Percentiles rank a stretch among this genome's conserved stretches.
These are phyloP conservation scores for Styphnolobium japonicum DNA, from an alignment of 306 rosid genomes.

Conservation along the genomic window DNA sequence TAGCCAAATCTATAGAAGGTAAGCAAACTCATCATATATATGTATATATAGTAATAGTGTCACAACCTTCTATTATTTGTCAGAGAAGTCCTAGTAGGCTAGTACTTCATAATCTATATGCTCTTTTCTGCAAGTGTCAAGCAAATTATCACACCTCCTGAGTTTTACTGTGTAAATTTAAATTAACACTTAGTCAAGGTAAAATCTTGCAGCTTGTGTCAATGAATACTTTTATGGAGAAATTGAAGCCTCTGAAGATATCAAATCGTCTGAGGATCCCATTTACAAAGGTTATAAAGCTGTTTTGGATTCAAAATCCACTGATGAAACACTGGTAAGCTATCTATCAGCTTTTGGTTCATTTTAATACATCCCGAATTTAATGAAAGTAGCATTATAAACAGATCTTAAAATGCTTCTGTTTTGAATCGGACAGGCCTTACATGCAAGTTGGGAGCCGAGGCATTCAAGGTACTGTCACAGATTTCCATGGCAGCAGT, in stretches of 20 bases:
- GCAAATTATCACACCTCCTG: background rate
- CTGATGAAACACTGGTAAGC: slow-evolving; percentile 75
- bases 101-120: background rate
- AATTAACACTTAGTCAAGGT: slow-evolving; percentile 14
- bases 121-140: background rate
- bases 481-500: slow-evolving; percentile 85
- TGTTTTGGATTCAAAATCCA: slow-evolving; percentile 90
- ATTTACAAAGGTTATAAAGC: slow-evolving; percentile 80
- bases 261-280: slow-evolving; percentile 46
- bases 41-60: background rate
- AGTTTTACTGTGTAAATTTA: slow-evolving; percentile 5
- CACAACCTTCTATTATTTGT: background rate
- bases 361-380: background rate
- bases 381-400: background rate
- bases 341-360: background rate
- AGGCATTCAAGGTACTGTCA: slow-evolving; percentile 84
- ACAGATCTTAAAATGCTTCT: background rate
- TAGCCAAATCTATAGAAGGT: slow-evolving; percentile 92
- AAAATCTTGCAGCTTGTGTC: slow-evolving; percentile 73
- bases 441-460: slow-evolving; percentile 97
- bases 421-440: slow-evolving; percentile 55
- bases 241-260: slow-evolving; percentile 34
- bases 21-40: background rate
- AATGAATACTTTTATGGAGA: slow-evolving; percentile 66
- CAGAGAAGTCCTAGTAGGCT: background rate